phyloP scores from a whole-genome alignment of 169 alveolate genomes.

The Fabrea salina region DNA sequence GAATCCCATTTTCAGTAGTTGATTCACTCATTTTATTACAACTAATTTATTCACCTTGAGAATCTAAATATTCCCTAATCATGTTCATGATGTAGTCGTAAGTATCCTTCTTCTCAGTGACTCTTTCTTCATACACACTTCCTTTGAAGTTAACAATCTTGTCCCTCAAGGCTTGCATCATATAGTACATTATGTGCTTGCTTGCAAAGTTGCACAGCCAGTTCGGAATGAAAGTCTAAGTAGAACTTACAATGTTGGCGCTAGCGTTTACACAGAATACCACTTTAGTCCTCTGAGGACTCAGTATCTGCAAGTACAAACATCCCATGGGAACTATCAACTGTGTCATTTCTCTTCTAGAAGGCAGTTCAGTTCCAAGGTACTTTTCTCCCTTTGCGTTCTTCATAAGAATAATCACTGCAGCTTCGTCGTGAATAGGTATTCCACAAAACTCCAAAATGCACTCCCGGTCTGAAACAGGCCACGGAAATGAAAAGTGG shows the following conservation, averaged over 20 bases:
- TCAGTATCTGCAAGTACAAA: not conserved
- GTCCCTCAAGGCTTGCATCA: not conserved
- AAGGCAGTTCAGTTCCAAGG: not conserved
- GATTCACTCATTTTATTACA: too few species aligned
- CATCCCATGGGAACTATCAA: not conserved
- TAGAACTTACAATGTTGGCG: not conserved
- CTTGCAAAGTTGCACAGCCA: not conserved
- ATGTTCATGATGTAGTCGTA: not conserved
- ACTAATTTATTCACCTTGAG: too few species aligned
- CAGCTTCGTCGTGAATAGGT: not conserved
- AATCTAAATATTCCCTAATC: not conserved
- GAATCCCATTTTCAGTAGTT: too few species aligned
- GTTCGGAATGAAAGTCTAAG: not conserved
- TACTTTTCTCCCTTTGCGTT: not conserved
- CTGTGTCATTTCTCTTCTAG: not conserved
- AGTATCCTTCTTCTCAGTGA: not conserved
- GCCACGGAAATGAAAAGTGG: constrained; percentile 20
- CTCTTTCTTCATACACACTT: constrained; percentile 17
- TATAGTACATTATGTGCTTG: constrained; percentile 14
- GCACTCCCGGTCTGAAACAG: not conserved
- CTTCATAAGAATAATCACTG: not conserved
- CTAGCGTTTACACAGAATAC: not conserved
- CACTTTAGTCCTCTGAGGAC: not conserved
- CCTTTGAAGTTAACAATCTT: not conserved
- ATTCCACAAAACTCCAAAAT: not conserved